A percentile compares a stretch with the other conserved stretches of the same genome.
Evolutionary conservation across 148 eudicot species (phyloP).

Genomic region (Amaranthus hypochondriacus): DNA sequence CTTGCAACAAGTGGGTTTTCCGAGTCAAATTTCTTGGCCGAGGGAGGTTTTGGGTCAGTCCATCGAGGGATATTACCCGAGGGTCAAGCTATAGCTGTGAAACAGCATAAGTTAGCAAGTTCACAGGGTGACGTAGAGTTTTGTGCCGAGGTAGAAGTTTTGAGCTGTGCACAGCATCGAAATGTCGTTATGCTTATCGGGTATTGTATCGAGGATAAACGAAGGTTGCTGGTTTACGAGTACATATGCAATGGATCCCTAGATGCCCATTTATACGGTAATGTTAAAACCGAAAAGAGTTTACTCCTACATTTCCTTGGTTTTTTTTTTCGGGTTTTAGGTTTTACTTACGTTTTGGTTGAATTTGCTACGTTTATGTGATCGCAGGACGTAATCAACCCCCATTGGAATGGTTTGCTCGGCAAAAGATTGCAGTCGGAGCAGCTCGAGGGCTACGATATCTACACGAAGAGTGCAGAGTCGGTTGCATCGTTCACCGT

Average conservation of each 20-base stretch:
- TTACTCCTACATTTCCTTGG: not conserved
- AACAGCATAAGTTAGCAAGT: conserved; percentile 59
- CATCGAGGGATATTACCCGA: conserved; percentile 57
- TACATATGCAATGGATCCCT: conserved; percentile 57
- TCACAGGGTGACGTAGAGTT: conserved; percentile 61
- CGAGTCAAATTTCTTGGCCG: conserved; percentile 77
- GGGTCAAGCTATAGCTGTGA: conserved; percentile 61
- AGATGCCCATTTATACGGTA: conserved; percentile 58
- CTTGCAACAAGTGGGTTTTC: conserved; percentile 85
- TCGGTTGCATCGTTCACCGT: conserved; percentile 74
- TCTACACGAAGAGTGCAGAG: conserved; percentile 78
- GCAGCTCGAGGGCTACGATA: conserved; percentile 70
- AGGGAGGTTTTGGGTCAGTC: conserved; percentile 69
- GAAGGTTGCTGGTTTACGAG: conserved; percentile 58
- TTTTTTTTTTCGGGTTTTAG: not conserved
- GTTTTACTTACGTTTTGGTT: not conserved
- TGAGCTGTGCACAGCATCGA: conserved; percentile 66
- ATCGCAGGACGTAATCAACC: conserved; percentile 45
- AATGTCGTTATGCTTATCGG: conserved; percentile 65
- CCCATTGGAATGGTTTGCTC: conserved; percentile 58
- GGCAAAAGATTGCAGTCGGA: conserved; percentile 64
- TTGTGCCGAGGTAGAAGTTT: conserved; percentile 61
- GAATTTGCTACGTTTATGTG: conserved; percentile 14
- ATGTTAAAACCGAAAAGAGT: not conserved
- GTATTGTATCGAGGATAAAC: conserved; percentile 53